A percentile compares a stretch with the other conserved stretches of the same genome.
Conservation (phyloP, 2,329 filamentous ascomycete genomes). For the Lachnellula hyalina region DNA sequence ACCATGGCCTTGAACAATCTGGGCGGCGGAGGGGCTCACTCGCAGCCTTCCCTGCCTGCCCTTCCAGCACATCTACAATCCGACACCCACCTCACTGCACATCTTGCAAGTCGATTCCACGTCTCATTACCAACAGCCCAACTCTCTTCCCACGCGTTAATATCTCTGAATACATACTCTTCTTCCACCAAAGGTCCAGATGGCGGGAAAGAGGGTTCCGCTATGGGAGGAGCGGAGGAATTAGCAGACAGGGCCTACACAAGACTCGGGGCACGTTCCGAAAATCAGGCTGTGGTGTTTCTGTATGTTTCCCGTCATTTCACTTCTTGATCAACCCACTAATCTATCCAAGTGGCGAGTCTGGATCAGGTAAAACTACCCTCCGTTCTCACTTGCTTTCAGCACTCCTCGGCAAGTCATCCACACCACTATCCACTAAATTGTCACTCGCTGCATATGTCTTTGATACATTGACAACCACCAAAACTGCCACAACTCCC, state of each 20-base stretch:
- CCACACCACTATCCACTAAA: constrained; percentile 88
- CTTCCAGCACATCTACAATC: constrained; percentile 78
- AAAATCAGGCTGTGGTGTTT: constrained; percentile 91
- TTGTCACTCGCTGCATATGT: constrained; percentile 90
- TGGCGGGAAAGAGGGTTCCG: constrained; percentile 87
- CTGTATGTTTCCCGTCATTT: constrained; percentile 59
- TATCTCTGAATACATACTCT: constrained; percentile 92
- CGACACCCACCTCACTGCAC: constrained; percentile 73
- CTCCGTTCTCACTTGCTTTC: constrained; percentile 84
- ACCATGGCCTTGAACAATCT: constrained; percentile 51
- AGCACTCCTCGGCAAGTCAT: constrained; percentile 80
- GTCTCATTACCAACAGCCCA: constrained; percentile 81
- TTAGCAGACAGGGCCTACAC: constrained; percentile 82
- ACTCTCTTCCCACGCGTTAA: constrained; percentile 85
- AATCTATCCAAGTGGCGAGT: constrained; percentile 68
- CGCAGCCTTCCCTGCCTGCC: constrained; percentile 80
- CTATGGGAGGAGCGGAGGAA: constrained; percentile 88
- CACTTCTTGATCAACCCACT: constrained; percentile 17
- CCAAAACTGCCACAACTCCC: constrained; percentile 91
- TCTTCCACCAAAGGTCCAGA: constrained; percentile 82
- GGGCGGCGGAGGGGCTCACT: constrained; percentile 56
- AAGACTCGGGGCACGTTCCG: constrained; percentile 77
- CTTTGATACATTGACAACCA: constrained; percentile 94
- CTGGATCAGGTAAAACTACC: constrained; percentile 92
- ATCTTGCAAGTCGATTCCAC: constrained; percentile 86